Conservation (phyloP, 2,329 filamentous ascomycete genomes). For the Grosmannia clavigera region DNA sequence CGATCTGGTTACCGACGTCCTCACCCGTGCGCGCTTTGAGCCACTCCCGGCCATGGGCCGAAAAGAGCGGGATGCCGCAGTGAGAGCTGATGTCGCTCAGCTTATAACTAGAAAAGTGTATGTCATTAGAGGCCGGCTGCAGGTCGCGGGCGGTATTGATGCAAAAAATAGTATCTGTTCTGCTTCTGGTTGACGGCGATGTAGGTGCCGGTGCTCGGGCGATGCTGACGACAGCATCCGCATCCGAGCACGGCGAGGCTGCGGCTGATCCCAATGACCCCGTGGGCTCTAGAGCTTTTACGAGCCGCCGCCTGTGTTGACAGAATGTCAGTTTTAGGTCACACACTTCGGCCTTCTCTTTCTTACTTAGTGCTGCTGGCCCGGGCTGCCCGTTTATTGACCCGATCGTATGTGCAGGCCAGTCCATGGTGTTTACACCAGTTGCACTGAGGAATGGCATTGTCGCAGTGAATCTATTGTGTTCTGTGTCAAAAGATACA, state of each 20-base stretch:
- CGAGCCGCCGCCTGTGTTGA: background rate
- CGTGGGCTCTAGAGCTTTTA: background rate
- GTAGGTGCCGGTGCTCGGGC: background rate
- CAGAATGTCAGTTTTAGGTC: background rate
- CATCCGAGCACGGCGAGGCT: background rate
- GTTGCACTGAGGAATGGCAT: conserved; percentile 8
- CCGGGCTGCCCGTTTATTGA: background rate
- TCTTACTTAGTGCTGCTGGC: background rate
- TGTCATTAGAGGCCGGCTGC: conserved; percentile 18
- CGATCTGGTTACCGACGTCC: conserved; percentile 13
- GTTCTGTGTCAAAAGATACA: background rate
- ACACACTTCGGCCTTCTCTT: background rate
- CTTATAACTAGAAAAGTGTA: conserved; percentile 35
- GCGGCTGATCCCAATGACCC: background rate
- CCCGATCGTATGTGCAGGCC: conserved; percentile 5
- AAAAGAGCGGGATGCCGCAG: conserved; percentile 37
- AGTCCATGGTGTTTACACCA: conserved; percentile 9
- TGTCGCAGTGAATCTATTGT: conserved; percentile 8
- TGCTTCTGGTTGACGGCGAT: background rate
- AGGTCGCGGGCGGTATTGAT: background rate
- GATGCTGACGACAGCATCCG: background rate
- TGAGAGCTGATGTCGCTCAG: conserved; percentile 33
- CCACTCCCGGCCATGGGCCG: conserved; percentile 33
- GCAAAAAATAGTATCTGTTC: background rate
- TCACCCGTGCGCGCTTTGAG: conserved; percentile 31